Evolutionary conservation across 192 early-diverging fungal genomes (phyloP), one percentile per base, ranked within the genome.

Genomic region (Podila epicladia): DNA sequence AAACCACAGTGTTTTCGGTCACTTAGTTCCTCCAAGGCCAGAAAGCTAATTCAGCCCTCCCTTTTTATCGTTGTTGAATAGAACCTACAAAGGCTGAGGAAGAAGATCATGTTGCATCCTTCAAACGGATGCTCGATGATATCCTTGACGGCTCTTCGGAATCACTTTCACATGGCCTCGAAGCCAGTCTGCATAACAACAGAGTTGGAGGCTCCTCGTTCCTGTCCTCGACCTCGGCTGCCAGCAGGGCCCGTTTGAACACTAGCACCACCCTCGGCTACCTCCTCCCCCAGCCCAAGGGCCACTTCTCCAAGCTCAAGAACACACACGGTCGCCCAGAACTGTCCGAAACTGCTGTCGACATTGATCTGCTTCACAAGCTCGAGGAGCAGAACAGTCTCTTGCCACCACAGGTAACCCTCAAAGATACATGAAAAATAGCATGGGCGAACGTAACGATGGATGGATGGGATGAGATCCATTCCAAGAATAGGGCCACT

Each of bases 341-440:
- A 8, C 33, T 64, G 19, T 41, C 70, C n/a, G 69, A 73, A 3
- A 69, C 7, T 28, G 62, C 65, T 31, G 69, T 82, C 15, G 83
- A 83, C 51, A 50, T 69, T 29, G 83, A 84, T 29, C 65, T 89
- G 57, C 70, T 89, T 9, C 82, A 84, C 33, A 79, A 86, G 57
- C 68, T 90, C 29, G 86, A 90, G 78, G 82, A 90, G 65, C 85
- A 90, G 68, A 90, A 90, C 76, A 84, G 86, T 24, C 64, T 78
- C 31, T 67, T 90, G 58, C 86, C 89, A 35, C 86, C 85, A 59
- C 87, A 90, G 82, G 88, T 90, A 83, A 75, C 1, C 33, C 35
- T 32, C n/a, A 41, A 24, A 22, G n/a, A 58, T 11, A 45, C 41
- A 45, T 8, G 0, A 4, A 19, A 22, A 5, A 7, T 15, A 33